Evolutionary conservation across 2,329 filamentous ascomycete genomes (phyloP), one percentile per base, ranked within the genome.

Genomic region (Aspergillus phoenicis): DNA sequence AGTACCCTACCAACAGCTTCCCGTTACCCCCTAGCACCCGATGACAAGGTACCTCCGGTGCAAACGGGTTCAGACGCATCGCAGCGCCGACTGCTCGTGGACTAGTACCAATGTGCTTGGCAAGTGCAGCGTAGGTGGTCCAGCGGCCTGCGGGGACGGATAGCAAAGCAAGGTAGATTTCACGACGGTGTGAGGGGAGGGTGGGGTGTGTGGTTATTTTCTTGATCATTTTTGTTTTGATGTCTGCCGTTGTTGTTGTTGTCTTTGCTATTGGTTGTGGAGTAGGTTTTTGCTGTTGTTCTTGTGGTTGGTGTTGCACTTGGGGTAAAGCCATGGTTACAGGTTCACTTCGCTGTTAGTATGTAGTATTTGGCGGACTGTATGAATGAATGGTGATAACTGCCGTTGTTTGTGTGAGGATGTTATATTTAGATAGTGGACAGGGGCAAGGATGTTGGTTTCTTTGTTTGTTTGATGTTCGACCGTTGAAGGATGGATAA

Each of bases 1-100:
- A 78, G 66, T 84, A 85, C 10, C 83, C 83, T 15, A 83, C 82
- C 20, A 85, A 71, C 6, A 72, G 81, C 26, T 51, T 51, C 11
- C 90, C 88, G 55, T 88, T 88, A 43, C 87, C 88, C 5, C 90
- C 90, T 51, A 96, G 85, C 22, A 94, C 89, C 8, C 92, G 84
- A 75, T 96, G 91, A 67, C 91, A 96, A 1, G 91, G 92, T 4
- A 94, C 89, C 36, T 86, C 83, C 0, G 92, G 91, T 13, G 92
- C 91, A 69, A 94, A 96, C 0, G 91, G 91, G 72, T 96, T 96
- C 38, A 78, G 81, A 17, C 89, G 84, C 71, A 96, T 81, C 1
- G 91, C 91, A 61, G 90, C 91, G 15, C 91, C 91, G 5, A 95
- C 86, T 0, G 91, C 91, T 45, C 91, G 83, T 1, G 91, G 89